Evolutionary conservation across 2,329 filamentous ascomycete species (phyloP).

Genomic region (Fusarium pseudoanthophilum): DNA sequence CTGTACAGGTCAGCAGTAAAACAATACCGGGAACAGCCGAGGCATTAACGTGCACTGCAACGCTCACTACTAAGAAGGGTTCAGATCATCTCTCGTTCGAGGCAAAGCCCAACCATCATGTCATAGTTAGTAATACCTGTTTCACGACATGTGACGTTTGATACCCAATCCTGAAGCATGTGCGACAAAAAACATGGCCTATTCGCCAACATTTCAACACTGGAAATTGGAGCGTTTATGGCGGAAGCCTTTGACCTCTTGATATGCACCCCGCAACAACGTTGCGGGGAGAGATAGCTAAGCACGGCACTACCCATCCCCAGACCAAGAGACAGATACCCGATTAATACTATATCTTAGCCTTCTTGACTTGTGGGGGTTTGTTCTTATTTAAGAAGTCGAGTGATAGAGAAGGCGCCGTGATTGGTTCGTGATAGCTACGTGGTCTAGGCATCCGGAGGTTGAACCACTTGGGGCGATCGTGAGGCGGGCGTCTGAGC

Average conservation of each 20-base stretch:
- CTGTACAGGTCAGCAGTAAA: neutral
- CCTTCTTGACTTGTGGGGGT: neutral
- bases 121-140: neutral
- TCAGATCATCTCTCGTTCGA: neutral
- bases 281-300: neutral
- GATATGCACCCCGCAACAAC: neutral
- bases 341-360: neutral
- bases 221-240: accelerated
- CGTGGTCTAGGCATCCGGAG: neutral
- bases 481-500: neutral
- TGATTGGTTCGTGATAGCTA: conserved; percentile 10
- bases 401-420: accelerated
- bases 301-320: neutral
- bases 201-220: neutral
- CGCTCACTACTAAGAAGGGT: neutral
- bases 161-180: neutral
- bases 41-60: neutral
- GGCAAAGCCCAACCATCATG: neutral
- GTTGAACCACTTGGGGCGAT: neutral
- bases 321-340: neutral
- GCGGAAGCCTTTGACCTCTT: neutral
- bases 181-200: accelerated
- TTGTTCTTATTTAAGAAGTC: neutral
- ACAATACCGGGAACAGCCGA: conserved; percentile 7
- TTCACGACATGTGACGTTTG: neutral